Conservation (phyloP, 164 flowering plant genomes). For the grape (Vitis vinifera) region ASM3070453v1 NC_081818.1:3115501-3116000, state of each 20-base stretch:
- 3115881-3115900: too few species aligned
- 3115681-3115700: slow-evolving; percentile 66
- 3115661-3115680: slow-evolving; percentile 82
- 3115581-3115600: slow-evolving; percentile 89
- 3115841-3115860: too few species aligned
- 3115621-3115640: slow-evolving; percentile 80
- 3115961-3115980: too few species aligned
- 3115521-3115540: neutral
- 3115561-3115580: neutral
- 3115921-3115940: too few species aligned
- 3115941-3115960: too few species aligned
- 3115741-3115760: neutral
- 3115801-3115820: too few species aligned
- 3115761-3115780: neutral
- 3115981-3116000: too few species aligned
- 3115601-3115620: slow-evolving; percentile 86
- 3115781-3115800: neutral
- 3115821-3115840: too few species aligned
- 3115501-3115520: neutral
- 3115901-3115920: neutral
- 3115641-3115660: slow-evolving; percentile 58
- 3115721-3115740: slow-evolving; percentile 38
- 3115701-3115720: slow-evolving; percentile 92
- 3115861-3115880: too few species aligned
- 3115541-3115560: neutral